phyloP scores from a whole-genome alignment of 176 grass and related monocot genomes.

The Oryza rufipogon region DNA sequence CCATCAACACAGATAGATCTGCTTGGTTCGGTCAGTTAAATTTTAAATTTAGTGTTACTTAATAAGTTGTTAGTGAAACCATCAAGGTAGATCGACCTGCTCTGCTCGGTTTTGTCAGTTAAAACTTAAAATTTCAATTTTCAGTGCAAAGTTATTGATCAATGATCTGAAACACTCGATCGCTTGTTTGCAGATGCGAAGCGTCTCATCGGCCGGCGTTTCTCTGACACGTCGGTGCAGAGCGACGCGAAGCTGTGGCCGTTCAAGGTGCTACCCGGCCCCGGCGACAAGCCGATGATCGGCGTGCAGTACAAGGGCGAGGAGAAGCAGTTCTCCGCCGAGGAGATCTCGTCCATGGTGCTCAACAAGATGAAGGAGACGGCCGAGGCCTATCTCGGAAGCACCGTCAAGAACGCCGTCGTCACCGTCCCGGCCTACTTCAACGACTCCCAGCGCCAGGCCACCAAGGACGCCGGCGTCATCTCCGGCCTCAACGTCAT shows the following conservation, averaged over 20 bases:
- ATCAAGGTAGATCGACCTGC: too few relatives aligned
- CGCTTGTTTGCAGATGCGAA: constrained; percentile 63
- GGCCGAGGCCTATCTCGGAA: constrained; percentile 75
- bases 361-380: constrained; percentile 93
- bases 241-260: constrained; percentile 80
- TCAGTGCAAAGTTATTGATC: not conserved
- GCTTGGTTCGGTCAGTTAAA: too few relatives aligned
- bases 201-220: constrained; percentile 77
- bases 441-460: constrained; percentile 94
- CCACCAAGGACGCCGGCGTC: constrained; percentile 86
- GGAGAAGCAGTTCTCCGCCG: constrained; percentile 72
- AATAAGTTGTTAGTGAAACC: too few relatives aligned
- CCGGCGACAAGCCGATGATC: constrained; percentile 88
- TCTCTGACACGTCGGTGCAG: constrained; percentile 79
- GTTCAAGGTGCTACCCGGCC: constrained; percentile 64
- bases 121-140: too few relatives aligned
- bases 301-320: constrained; percentile 64
- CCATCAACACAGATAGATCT: too few relatives aligned
- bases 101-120: too few relatives aligned
- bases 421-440: constrained; percentile 94
- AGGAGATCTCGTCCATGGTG: constrained; percentile 92
- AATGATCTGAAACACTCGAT: constrained; percentile 14
- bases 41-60: too few relatives aligned
- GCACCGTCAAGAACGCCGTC: constrained; percentile 81
- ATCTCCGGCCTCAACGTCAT: constrained; percentile 88